Conservation (phyloP, 192 early-diverging fungal genomes). For the Coemansia sp. region DNA sequence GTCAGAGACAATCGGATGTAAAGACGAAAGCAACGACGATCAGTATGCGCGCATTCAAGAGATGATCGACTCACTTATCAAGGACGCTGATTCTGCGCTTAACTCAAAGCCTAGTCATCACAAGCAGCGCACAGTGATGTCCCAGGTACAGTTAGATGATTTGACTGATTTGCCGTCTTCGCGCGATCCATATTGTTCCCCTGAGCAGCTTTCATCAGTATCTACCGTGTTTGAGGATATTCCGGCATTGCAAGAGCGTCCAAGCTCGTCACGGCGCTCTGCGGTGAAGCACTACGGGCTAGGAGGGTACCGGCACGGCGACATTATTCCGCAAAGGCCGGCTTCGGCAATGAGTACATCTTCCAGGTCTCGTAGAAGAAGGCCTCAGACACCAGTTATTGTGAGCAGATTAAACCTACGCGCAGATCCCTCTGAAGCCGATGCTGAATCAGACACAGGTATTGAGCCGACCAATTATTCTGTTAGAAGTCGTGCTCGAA, state of each 20-base stretch:
- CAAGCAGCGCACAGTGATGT: slow-evolving; percentile 1
- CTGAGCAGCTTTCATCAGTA: slow-evolving; percentile 18
- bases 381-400: not conserved
- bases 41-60: slow-evolving; percentile 48
- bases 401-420: not conserved
- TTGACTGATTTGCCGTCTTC: slow-evolving; percentile 9
- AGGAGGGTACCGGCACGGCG: not conserved
- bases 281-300: not conserved
- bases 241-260: not conserved
- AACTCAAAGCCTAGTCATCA: slow-evolving; percentile 20
- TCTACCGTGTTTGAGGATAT: slow-evolving; percentile 31
- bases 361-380: slow-evolving; percentile 8
- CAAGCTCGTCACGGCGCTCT: not conserved
- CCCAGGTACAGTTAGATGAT: slow-evolving; percentile 3
- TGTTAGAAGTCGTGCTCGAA: too few species aligned
- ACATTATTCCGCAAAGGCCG: not conserved
- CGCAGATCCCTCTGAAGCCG: slow-evolving; percentile 33
- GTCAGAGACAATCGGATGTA: not conserved
- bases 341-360: slow-evolving; percentile 5
- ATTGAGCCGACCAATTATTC: not conserved
- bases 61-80: slow-evolving; percentile 50
- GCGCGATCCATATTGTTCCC: slow-evolving; percentile 3
- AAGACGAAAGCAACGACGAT: slow-evolving; percentile 22
- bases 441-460: slow-evolving; percentile 45
- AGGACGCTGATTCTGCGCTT: slow-evolving; percentile 44